Evolutionary conservation across 2,329 filamentous ascomycete species (phyloP).

Genomic region (Calonectria multiphialidica): DNA sequence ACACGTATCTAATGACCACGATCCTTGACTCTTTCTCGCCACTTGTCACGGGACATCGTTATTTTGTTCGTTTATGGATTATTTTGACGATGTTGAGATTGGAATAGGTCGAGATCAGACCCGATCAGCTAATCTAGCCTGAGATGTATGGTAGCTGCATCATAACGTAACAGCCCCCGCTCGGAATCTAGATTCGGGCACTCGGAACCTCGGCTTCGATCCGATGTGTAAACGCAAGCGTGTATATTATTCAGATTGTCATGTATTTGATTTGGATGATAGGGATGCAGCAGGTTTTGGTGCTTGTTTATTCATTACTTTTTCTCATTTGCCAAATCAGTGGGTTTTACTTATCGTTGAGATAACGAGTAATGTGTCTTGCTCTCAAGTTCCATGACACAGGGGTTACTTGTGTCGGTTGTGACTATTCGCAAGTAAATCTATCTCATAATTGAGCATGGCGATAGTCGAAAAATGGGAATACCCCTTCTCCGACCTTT

Average conservation of each 20-base stretch:
- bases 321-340: background rate
- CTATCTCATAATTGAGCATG: background rate
- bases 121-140: background rate
- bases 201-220: background rate
- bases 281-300: background rate
- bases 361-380: too few species aligned
- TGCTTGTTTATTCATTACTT: background rate
- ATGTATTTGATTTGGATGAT: background rate
- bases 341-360: background rate
- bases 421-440: background rate
- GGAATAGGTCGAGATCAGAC: background rate
- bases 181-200: background rate
- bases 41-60: background rate
- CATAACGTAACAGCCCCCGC: background rate
- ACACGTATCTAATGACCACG: background rate
- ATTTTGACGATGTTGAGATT: background rate
- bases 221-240: background rate
- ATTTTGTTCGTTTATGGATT: conserved; percentile 16
- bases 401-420: background rate
- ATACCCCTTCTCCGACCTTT: background rate
- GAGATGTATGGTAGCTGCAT: background rate
- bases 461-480: background rate
- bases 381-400: background rate
- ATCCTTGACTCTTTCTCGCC: conserved; percentile 7
- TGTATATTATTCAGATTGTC: background rate